Evolutionary conservation across 1,284 basidiomycete species (phyloP).

Genomic region (Tylopilus orsonianus): DNA sequence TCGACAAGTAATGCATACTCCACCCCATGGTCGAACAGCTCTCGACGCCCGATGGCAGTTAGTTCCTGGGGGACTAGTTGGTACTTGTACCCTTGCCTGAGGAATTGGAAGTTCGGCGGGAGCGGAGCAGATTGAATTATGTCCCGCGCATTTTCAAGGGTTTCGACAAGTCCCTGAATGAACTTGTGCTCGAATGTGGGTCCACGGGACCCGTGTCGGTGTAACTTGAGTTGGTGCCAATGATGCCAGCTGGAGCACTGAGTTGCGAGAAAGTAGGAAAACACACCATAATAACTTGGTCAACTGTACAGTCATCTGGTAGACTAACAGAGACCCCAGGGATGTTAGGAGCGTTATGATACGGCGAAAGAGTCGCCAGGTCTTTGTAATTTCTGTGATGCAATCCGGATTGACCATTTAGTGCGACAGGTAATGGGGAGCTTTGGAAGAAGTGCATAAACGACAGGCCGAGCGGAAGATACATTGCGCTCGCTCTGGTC

Average conservation of each 20-base stretch:
- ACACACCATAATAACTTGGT: constrained; percentile 43
- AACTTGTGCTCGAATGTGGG: constrained; percentile 35
- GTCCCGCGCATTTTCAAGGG: constrained; percentile 34
- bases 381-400: constrained; percentile 10
- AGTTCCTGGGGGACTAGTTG: constrained; percentile 42
- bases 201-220: constrained; percentile 44
- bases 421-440: not conserved
- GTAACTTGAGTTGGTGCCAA: constrained; percentile 31
- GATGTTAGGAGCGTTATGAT: constrained; percentile 36
- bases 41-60: constrained; percentile 39
- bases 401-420: not conserved
- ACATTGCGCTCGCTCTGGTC: not conserved
- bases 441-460: constrained; percentile 14
- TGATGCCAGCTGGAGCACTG: not conserved
- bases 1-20: constrained; percentile 24
- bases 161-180: constrained; percentile 38
- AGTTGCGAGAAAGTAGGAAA: not conserved
- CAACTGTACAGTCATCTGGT: constrained; percentile 44
- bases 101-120: constrained; percentile 38
- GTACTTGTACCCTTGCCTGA: constrained; percentile 42
- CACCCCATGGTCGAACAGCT: constrained; percentile 47
- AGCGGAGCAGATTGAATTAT: constrained; percentile 34
- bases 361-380: constrained; percentile 41
- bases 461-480: not conserved
- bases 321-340: constrained; percentile 36